Evolutionary conservation across 768 basidiomycete genomes (phyloP).

Genomic region (Mycena haematopus): DNA sequence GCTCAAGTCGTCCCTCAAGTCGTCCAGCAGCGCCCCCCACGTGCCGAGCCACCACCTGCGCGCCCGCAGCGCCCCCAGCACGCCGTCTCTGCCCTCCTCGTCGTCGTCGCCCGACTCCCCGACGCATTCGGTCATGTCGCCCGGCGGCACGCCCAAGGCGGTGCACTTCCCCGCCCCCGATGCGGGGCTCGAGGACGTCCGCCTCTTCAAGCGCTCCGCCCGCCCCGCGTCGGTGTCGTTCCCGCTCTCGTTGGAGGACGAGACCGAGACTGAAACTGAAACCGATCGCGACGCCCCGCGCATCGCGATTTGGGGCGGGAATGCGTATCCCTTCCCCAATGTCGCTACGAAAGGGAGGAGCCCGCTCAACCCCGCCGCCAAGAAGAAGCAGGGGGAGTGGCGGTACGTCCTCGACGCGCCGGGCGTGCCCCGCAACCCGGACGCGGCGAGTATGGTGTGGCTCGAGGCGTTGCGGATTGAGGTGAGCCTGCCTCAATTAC

Average conservation of each 20-base stretch:
- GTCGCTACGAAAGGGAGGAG: background rate
- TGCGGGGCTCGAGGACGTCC: constrained; percentile 64
- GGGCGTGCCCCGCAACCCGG: constrained; percentile 15
- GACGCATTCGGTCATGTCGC: background rate
- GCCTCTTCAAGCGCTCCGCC: constrained; percentile 69
- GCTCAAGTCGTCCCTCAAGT: constrained; percentile 19
- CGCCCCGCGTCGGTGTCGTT: constrained; percentile 64
- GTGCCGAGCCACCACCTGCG: constrained; percentile 1
- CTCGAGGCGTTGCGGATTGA: constrained; percentile 22
- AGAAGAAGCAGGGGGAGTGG: constrained; percentile 2
- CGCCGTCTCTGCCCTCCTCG: too few species aligned
- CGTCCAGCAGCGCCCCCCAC: constrained; percentile 9
- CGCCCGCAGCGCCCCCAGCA: constrained; percentile 9
- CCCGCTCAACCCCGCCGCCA: background rate
- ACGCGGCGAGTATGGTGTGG: constrained; percentile 24
- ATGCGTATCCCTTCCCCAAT: constrained; percentile 15
- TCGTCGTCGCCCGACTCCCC: too few species aligned
- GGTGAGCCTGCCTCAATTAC: too few species aligned
- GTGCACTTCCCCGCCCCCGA: constrained; percentile 86
- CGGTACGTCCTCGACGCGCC: constrained; percentile 27
- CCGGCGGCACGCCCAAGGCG: constrained; percentile 61
- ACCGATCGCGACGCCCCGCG: background rate
- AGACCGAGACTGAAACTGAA: constrained; percentile 51
- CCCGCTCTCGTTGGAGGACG: constrained; percentile 34
- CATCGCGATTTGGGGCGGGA: background rate